Percentiles rank a stretch among this genome's conserved stretches.
phyloP scores from a whole-genome alignment of 805 yeast genomes.

The Starmerella vitae region DNA sequence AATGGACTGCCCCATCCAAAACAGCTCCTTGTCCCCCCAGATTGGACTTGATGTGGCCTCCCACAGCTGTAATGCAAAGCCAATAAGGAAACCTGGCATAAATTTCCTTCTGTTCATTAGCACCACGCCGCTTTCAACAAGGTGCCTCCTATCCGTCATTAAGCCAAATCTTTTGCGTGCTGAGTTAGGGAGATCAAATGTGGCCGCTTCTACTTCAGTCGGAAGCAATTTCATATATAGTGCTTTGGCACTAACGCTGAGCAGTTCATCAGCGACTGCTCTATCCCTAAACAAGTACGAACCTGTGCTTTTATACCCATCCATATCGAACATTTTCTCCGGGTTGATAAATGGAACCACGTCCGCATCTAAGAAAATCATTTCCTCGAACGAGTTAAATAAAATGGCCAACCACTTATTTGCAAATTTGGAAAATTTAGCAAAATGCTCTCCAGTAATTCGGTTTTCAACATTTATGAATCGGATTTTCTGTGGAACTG shows the following conservation, averaged over 20 bases:
- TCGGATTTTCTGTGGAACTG: background rate
- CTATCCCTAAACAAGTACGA: conserved; percentile 8
- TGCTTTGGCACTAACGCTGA: background rate
- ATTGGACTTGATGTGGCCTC: background rate
- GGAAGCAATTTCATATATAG: conserved; percentile 1
- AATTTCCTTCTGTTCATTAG: background rate
- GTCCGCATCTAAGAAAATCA: conserved; percentile 5
- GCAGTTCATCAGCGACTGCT: background rate
- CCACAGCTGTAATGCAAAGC: conserved; percentile 2
- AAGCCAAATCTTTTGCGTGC: background rate
- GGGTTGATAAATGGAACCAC: conserved; percentile 3
- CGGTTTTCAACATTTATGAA: background rate
- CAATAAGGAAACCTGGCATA: conserved; percentile 3
- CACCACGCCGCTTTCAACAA: conserved; percentile 6
- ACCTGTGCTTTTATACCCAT: background rate
- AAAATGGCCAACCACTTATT: conserved; percentile 6
- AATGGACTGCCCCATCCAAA: conserved; percentile 8
- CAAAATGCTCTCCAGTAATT: background rate
- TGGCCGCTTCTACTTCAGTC: background rate
- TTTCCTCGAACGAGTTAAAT: conserved; percentile 2
- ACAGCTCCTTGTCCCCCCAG: conserved; percentile 10
- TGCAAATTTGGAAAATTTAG: background rate
- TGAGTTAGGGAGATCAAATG: background rate
- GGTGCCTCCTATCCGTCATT: background rate
- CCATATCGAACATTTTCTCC: background rate